A percentile compares a stretch with the other conserved stretches of the same genome.
Evolutionary conservation across 2,329 filamentous ascomycete genomes (phyloP).

Genomic region (Ploettnerulaceae sp.): DNA sequence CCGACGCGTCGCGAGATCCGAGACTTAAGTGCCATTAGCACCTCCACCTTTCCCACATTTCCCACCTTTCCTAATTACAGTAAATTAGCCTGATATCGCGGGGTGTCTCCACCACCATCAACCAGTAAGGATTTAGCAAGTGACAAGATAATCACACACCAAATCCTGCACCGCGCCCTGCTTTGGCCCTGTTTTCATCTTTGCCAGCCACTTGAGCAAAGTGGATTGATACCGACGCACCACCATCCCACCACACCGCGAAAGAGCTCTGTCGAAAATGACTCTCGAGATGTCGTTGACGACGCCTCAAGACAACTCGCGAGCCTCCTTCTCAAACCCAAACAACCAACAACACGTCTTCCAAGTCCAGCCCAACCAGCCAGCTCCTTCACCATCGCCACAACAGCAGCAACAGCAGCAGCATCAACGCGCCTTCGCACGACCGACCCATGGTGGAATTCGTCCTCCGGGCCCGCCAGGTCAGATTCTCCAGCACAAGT

Average conservation of each 20-base stretch:
- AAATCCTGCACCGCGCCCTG: background rate
- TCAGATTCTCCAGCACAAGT: slow-evolving; percentile 27
- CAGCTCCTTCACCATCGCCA: slow-evolving; percentile 27
- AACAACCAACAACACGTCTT: slow-evolving; percentile 26
- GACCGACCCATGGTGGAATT: slow-evolving; percentile 26
- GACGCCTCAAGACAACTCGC: slow-evolving; percentile 28
- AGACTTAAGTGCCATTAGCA: no score
- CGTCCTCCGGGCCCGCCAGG: slow-evolving; percentile 19
- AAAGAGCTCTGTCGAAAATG: background rate
- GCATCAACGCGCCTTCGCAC: slow-evolving; percentile 23
- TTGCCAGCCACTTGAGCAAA: background rate
- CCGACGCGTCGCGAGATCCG: no score
- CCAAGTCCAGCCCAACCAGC: slow-evolving; percentile 23
- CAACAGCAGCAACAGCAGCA: slow-evolving; percentile 24
- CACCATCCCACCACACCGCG: background rate
- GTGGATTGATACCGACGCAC: slow-evolving; percentile 7
- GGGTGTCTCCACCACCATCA: background rate
- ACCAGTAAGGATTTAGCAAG: background rate
- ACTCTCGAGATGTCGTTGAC: slow-evolving; percentile 26
- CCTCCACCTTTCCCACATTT: no score
- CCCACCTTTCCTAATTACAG: no score
- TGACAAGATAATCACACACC: slow-evolving; percentile 10
- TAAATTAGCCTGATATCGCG: background rate
- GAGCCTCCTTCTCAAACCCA: slow-evolving; percentile 23
- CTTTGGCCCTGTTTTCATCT: slow-evolving; percentile 1